These are phyloP conservation scores for Stachybotrys elegans DNA, from an alignment of 2,329 filamentous ascomycete genomes.

Conservation along the genomic window DNA sequence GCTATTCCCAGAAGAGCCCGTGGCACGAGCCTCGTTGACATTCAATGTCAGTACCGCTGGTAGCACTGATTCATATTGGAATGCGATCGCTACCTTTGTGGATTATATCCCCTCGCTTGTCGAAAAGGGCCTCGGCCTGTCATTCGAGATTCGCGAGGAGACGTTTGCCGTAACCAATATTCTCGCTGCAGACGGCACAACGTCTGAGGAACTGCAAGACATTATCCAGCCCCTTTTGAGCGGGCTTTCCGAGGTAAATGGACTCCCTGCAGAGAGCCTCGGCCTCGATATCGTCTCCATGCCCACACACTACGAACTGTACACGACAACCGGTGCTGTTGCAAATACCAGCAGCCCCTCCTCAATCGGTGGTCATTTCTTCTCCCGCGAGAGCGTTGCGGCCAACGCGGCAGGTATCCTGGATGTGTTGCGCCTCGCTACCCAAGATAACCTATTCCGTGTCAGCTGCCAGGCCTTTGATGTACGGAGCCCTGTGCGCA, in stretches of 20 bases:
- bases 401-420: neutral
- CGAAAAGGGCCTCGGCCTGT: neutral
- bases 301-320: neutral
- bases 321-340: neutral
- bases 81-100: neutral
- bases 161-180: neutral
- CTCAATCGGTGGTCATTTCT: neutral
- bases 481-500: neutral
- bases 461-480: neutral
- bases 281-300: neutral
- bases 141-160: neutral
- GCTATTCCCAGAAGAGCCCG: constrained; percentile 28
- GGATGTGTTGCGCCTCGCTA: neutral
- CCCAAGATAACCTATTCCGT: neutral
- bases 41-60: neutral
- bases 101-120: neutral
- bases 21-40: neutral
- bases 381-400: neutral
- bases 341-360: neutral
- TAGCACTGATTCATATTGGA: neutral
- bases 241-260: neutral
- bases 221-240: neutral
- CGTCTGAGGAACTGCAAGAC: neutral
- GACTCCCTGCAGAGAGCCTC: neutral
- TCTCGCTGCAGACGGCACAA: neutral